Conservation (phyloP, 805 yeast species). For the Saturnispora bothae region DNA sequence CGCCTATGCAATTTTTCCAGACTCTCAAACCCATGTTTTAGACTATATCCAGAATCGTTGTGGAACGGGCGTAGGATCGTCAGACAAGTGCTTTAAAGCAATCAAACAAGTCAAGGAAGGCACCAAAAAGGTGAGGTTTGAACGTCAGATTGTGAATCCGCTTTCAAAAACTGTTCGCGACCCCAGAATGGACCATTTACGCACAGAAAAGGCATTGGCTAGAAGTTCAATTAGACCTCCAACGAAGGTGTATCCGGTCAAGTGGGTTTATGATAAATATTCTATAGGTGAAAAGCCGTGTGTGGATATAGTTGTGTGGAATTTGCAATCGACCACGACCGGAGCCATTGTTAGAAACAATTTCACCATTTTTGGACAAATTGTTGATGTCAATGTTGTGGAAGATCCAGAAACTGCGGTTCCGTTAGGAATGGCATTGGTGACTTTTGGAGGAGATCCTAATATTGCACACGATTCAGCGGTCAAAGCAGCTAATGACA, state of each 20-base stretch:
- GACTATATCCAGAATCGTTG: too few species aligned
- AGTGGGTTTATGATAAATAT: constrained; percentile 45
- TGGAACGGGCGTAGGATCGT: background rate
- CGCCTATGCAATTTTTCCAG: background rate
- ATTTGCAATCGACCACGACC: constrained; percentile 44
- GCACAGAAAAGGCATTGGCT: background rate
- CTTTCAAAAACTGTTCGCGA: constrained; percentile 1
- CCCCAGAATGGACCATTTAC: constrained; percentile 1
- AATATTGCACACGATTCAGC: constrained; percentile 41
- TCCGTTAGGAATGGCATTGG: constrained; percentile 61
- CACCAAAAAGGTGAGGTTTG: constrained; percentile 4
- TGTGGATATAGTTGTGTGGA: constrained; percentile 59
- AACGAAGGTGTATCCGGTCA: constrained; percentile 11
- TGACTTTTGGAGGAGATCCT: constrained; percentile 51
- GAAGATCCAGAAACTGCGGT: constrained; percentile 69
- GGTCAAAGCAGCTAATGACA: constrained; percentile 30
- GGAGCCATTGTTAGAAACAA: constrained; percentile 38
- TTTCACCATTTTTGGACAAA: constrained; percentile 52
- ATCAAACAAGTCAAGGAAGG: background rate
- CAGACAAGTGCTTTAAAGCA: constrained; percentile 1
- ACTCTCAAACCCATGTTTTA: constrained; percentile 3
- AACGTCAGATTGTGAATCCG: background rate
- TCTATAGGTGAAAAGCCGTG: constrained; percentile 71
- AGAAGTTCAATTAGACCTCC: background rate
- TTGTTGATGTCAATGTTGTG: constrained; percentile 46